Conservation (phyloP, 2,329 filamentous ascomycete genomes). For the Nigrospora oryzae region DNA sequence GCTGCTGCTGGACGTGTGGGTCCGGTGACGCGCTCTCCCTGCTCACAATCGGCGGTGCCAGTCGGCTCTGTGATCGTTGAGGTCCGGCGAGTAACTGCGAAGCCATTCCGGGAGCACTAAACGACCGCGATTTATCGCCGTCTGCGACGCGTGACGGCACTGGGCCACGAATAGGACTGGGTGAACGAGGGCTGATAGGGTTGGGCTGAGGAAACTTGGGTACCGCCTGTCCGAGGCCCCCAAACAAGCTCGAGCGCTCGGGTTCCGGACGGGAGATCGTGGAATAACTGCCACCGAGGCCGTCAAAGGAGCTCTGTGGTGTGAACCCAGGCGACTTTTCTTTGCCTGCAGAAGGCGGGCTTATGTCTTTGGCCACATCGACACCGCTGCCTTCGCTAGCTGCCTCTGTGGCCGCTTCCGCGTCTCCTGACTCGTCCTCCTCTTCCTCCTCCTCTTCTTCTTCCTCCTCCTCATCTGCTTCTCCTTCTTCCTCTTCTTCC, state of each 20-base stretch:
- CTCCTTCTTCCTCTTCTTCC: conserved; percentile 37
- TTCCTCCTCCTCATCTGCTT: conserved; percentile 33
- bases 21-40: conserved; percentile 33
- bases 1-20: conserved; percentile 39
- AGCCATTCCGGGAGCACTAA: conserved; percentile 52
- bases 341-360: conserved; percentile 32
- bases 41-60: conserved; percentile 29
- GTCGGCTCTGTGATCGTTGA: conserved; percentile 25
- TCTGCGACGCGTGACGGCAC: conserved; percentile 40
- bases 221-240: conserved; percentile 40
- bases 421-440: conserved; percentile 35
- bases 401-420: conserved; percentile 37
- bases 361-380: conserved; percentile 57
- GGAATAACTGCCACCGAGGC: conserved; percentile 36
- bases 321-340: conserved; percentile 42
- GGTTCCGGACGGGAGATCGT: conserved; percentile 36
- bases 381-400: conserved; percentile 51
- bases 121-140: conserved; percentile 44
- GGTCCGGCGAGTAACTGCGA: conserved; percentile 39
- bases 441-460: conserved; percentile 29
- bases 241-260: conserved; percentile 40
- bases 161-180: conserved; percentile 59
- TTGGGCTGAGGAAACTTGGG: conserved; percentile 47
- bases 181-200: conserved; percentile 57
- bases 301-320: conserved; percentile 50